Evolutionary conservation across 2,329 filamentous ascomycete genomes (phyloP).

Genomic region (Ploettnerulaceae sp.): DNA sequence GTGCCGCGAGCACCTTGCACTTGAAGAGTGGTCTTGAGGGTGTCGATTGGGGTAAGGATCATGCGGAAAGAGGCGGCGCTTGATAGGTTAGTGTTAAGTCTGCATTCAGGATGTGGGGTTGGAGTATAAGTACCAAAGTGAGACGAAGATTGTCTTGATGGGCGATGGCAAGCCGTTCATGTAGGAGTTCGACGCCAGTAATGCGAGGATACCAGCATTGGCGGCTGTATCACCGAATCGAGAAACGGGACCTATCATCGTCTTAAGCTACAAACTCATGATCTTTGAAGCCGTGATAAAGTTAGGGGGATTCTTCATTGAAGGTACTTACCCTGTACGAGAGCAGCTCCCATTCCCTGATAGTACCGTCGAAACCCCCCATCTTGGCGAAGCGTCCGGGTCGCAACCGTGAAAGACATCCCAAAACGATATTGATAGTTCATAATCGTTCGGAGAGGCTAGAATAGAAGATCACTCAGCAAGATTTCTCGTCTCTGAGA

Average conservation of each 20-base stretch:
- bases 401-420: conserved; percentile 38
- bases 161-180: conserved; percentile 40
- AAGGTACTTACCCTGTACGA: conserved; percentile 39
- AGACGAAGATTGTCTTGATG: conserved; percentile 44
- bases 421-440: conserved; percentile 48
- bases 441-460: conserved; percentile 47
- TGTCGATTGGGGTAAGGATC: conserved; percentile 45
- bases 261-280: not conserved
- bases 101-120: not conserved
- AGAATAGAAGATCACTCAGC: not conserved
- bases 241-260: conserved; percentile 39
- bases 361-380: conserved; percentile 43
- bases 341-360: conserved; percentile 41
- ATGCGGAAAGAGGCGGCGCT: conserved; percentile 45
- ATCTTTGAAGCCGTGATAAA: not conserved
- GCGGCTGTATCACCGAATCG: conserved; percentile 46
- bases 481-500: not conserved
- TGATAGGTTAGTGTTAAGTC: not conserved
- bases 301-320: too few relatives aligned
- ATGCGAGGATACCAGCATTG: conserved; percentile 45
- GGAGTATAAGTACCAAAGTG: conserved; percentile 36
- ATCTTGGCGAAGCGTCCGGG: conserved; percentile 39
- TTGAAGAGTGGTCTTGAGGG: conserved; percentile 47
- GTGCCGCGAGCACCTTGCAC: conserved; percentile 43
- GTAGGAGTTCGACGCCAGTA: conserved; percentile 44